Evolutionary conservation across 2,329 filamentous ascomycete genomes (phyloP).

Genomic region (Stagonosporopsis tanaceti): DNA sequence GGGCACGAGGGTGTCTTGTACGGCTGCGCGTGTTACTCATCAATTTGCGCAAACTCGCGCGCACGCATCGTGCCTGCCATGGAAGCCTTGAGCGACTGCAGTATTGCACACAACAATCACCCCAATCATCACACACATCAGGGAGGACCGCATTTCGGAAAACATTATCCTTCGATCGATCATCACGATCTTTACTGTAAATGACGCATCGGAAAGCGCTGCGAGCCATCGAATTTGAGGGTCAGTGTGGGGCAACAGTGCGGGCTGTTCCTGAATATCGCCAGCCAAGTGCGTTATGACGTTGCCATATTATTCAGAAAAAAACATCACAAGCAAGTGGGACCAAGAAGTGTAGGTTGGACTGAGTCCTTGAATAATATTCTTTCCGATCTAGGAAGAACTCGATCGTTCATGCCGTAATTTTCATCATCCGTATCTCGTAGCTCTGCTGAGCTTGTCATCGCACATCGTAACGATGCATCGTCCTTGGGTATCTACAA

Average conservation of each 20-base stretch:
- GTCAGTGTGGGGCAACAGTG: conserved; percentile 10
- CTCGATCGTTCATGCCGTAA: conserved; percentile 24
- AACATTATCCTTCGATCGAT: conserved; percentile 2
- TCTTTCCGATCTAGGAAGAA: conserved; percentile 26
- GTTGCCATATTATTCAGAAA: neutral
- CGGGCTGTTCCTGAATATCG: conserved; percentile 16
- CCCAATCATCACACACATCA: neutral
- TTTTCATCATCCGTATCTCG: conserved; percentile 31
- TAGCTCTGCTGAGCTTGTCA: conserved; percentile 28
- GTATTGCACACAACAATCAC: neutral
- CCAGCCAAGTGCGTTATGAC: conserved; percentile 6
- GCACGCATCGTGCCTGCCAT: neutral
- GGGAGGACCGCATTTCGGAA: too few species aligned
- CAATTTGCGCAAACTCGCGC: conserved; percentile 20
- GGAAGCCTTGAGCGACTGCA: neutral
- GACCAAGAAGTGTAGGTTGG: neutral
- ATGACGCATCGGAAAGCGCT: neutral
- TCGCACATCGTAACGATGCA: conserved; percentile 18
- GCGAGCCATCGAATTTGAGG: neutral
- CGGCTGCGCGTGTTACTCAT: conserved; percentile 8
- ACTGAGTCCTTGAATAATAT: conserved; percentile 5
- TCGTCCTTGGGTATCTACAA: conserved; percentile 34
- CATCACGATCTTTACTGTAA: neutral
- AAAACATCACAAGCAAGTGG: conserved; percentile 11
- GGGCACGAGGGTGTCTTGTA: conserved; percentile 5